phyloP scores from a whole-genome alignment of 441 rosid species.

The Brassica balearica region DNA sequence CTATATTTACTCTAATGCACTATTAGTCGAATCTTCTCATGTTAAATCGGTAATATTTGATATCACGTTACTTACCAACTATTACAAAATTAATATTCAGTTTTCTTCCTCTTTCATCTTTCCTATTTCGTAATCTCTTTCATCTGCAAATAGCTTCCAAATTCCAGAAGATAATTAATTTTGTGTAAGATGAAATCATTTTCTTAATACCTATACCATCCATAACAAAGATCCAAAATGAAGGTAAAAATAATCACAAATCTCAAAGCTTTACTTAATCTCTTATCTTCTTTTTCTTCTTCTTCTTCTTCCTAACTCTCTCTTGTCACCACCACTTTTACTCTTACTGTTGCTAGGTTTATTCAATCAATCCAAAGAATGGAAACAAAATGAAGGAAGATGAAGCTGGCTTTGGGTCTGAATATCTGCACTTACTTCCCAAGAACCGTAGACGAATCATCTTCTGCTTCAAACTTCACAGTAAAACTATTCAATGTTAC shows the following conservation, averaged over 20 bases:
- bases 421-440: constrained; percentile 88
- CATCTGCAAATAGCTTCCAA: no score
- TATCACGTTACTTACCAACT: no score
- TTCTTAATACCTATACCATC: no score
- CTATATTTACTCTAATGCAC: no score
- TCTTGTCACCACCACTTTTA: constrained; percentile 37
- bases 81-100: no score
- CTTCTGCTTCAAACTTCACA: constrained; percentile 44
- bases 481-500: constrained; percentile 23
- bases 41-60: no score
- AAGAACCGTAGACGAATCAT: constrained; percentile 70
- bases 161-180: no score
- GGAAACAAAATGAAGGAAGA: constrained; percentile 92
- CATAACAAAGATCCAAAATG: constrained; percentile 38
- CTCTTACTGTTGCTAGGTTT: constrained; percentile 28
- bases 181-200: no score
- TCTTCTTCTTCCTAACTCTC: constrained; percentile 21
- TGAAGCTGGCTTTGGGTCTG: constrained; percentile 81
- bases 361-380: constrained; percentile 44
- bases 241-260: constrained; percentile 57
- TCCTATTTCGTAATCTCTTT: no score
- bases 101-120: no score
- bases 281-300: not conserved
- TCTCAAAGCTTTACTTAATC: constrained; percentile 43
- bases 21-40: no score